Base-by-base conservation (phyloP, 2,329 filamentous ascomycete species). In the Dactylellina haptotyla region DNA sequence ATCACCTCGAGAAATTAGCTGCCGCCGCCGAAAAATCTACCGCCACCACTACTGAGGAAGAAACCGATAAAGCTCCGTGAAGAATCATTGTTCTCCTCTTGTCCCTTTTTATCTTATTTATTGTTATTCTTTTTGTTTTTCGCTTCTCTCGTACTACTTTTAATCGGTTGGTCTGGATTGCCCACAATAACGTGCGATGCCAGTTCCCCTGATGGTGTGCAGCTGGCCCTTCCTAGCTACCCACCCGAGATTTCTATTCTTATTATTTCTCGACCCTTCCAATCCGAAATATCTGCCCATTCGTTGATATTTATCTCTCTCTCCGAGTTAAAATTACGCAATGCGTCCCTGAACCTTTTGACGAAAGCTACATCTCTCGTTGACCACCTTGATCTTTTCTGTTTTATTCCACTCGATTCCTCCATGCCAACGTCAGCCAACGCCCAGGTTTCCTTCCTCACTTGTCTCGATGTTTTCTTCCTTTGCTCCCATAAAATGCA, bases 11-110 rank as follows among this genome's bases (percentile, higher is more conserved):
- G 18, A 69, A 66, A 18, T 18, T 67, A 14, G 63, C 62, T 32
- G 54, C 65, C 43, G 65, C 65, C 4, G 78, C 74, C 77, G 78
- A 80, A 79, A 77, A 80, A 78, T 78, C 79, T 77, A 76, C 76
- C 73, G 78, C 78, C 18, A 14, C 32, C 32, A 34, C 41, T 25
- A 18, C n/a, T 76, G 77, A 75, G 58, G 72, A 78, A 66, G 76
- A 71, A 43, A 61, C 57, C 62, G 71, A 75, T 51, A 64, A 75
- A 74, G 18, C 39, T 46, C 20, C 30, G 37, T 57, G 23, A 10
- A 14, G 10, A 6, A 25, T 39, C 14, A 9, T 26, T 32, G 18
- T 23, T 48, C 34, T 16, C 10, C 32, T 32, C 3, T 75, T 77
- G 73, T 77, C 77, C 77, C 76, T 76, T 77, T 34, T 34, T 34